Percentiles rank a stretch among this genome's conserved stretches.
Evolutionary conservation across 768 basidiomycete genomes (phyloP).

Genomic region (Pleurotus ostreatus): DNA sequence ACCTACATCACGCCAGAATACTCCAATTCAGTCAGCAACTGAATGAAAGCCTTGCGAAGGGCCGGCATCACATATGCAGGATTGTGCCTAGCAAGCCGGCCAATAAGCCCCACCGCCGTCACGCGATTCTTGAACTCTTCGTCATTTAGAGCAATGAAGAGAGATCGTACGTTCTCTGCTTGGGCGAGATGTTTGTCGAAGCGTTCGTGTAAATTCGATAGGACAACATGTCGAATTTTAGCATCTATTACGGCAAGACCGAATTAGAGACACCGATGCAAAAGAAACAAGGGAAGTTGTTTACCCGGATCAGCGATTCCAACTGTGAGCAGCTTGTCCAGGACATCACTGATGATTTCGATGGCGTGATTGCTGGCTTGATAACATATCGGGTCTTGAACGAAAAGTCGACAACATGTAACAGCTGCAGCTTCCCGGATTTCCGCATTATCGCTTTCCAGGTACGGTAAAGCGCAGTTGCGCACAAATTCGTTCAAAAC

Average conservation of each 20-base stretch:
- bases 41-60: slow-evolving; percentile 90
- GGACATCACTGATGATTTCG: slow-evolving; percentile 95
- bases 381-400: slow-evolving; percentile 92
- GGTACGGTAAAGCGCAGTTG: slow-evolving; percentile 83
- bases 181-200: slow-evolving; percentile 98
- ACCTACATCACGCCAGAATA: slow-evolving; percentile 80
- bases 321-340: slow-evolving; percentile 92
- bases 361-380: slow-evolving; percentile 96
- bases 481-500: slow-evolving; percentile 95
- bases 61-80: slow-evolving; percentile 99
- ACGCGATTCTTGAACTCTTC: slow-evolving; percentile 93
- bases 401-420: slow-evolving; percentile 89
- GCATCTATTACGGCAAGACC: slow-evolving; percentile 44
- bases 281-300: background rate
- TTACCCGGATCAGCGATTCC: slow-evolving; percentile 94
- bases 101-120: slow-evolving; percentile 87
- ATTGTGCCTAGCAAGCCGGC: slow-evolving; percentile 90
- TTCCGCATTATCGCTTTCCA: slow-evolving; percentile 88
- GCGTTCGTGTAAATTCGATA: slow-evolving; percentile 82
- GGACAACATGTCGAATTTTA: slow-evolving; percentile 79
- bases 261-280: background rate
- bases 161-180: slow-evolving; percentile 94
- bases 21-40: slow-evolving; percentile 93
- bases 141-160: slow-evolving; percentile 97
- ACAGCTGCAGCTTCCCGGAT: slow-evolving; percentile 87